Base-by-base conservation (phyloP, 352 stramenopile species). In the Phytophthora aleatoria region DNA sequence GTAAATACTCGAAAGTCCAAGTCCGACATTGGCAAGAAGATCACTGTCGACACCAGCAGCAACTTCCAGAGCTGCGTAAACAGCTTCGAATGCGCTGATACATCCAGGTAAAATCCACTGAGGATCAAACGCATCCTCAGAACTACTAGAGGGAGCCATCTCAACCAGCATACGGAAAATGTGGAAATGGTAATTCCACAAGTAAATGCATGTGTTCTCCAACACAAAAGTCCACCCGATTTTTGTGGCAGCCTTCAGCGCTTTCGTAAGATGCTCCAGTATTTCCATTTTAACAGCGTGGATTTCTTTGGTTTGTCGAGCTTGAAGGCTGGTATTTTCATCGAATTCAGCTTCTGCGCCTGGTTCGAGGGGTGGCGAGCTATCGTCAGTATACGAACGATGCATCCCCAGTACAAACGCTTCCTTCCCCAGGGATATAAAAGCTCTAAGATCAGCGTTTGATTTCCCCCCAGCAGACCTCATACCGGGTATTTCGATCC, bases 101-200 rank as follows among this genome's bases (percentile, higher is more conserved):
- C 85, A 88, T 12, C 94, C 86, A 0, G 73, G 68, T 1, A 95
- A 50, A 31, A 95, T 76, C 44, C 62, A 70, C 30, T 89, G 59
- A 3, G 71, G 63, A 10, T 79, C 52, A 73, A 80, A 67, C 2
- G 1, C 26, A 11, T 54, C 57, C 11, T 41, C 44, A 8, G 35
- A 35, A 35, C 53, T 16, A 33, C 7, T 12, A 4, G n/a, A 36
- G 0, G 3, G 24, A 38, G 52, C 30, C 10, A 63, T 48, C 45
- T 83, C 68, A 24, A 72, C 24, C 16, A 87, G 16, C 50, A 83
- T 69, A 2, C 82, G 62, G 53, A 97, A 91, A 9, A 97, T 51
- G 45, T 96, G 88, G 15, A 96, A 91, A 55, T 98, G 92, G 47
- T 93, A 94, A 64, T 98, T 97, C 89, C 89, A 97, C n/a, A 97